Conservation (phyloP, 306 rosid species). For the Luffa acutangula region DNA sequence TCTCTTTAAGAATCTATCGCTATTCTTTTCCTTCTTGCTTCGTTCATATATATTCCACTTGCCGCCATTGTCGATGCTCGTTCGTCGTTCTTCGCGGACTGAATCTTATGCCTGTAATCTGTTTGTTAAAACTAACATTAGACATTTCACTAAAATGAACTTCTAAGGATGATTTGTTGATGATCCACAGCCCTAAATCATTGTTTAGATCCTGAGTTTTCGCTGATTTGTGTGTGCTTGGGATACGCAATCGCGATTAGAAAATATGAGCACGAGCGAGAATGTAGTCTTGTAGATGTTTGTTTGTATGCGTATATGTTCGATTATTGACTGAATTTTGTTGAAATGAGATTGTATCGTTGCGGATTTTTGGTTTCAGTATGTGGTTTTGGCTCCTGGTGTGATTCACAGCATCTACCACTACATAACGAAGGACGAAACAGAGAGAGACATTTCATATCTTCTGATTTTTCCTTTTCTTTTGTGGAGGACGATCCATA, state of each 20-base stretch:
- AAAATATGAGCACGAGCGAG: background rate
- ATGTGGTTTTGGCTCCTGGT: constrained; percentile 19
- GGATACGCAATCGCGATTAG: background rate
- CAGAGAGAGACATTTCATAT: constrained; percentile 10
- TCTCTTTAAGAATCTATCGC: background rate
- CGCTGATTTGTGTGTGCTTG: background rate
- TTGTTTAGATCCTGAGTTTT: background rate
- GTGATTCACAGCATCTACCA: constrained; percentile 13
- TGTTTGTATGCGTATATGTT: background rate
- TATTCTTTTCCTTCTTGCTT: background rate
- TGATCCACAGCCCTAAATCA: background rate
- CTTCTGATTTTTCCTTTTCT: constrained; percentile 16
- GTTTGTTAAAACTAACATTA: background rate
- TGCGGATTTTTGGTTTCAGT: constrained; percentile 1
- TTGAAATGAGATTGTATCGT: background rate
- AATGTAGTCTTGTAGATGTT: background rate
- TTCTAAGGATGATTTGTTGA: background rate
- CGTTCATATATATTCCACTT: background rate
- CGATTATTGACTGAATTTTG: background rate
- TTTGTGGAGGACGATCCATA: constrained; percentile 15
- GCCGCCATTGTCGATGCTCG: background rate
- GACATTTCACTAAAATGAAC: background rate
- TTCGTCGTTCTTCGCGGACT: background rate
- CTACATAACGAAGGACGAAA: background rate
- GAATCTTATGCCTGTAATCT: background rate